A percentile compares a stretch with the other conserved stretches of the same genome.
Conservation (phyloP, 306 rosid genomes). For the Fagus crenata region DNA sequence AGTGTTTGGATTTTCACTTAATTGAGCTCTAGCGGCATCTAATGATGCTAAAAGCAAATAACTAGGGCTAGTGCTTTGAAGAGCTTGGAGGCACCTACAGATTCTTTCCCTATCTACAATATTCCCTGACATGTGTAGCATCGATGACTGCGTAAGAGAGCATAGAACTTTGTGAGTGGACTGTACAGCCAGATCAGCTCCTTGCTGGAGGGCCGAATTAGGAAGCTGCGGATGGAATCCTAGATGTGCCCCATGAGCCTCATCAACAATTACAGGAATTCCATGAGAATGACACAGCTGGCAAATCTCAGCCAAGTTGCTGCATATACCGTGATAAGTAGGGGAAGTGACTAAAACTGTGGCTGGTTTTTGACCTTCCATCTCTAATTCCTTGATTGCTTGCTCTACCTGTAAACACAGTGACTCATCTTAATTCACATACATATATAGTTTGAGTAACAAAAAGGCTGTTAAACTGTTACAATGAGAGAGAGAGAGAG, state of each 20-base stretch:
- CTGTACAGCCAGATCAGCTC: constrained; percentile 70
- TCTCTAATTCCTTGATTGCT: constrained; percentile 56
- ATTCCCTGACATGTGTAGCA: constrained; percentile 75
- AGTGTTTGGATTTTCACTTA: constrained; percentile 54
- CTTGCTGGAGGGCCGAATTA: constrained; percentile 71
- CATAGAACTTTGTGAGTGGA: constrained; percentile 82
- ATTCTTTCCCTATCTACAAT: constrained; percentile 57
- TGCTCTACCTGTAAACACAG: constrained; percentile 56
- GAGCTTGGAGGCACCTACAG: constrained; percentile 73
- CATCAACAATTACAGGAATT: constrained; percentile 82
- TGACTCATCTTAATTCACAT: neutral
- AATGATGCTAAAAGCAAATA: constrained; percentile 82
- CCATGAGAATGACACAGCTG: constrained; percentile 65
- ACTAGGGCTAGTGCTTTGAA: constrained; percentile 90
- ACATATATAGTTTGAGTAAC: neutral
- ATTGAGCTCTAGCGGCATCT: constrained; percentile 88
- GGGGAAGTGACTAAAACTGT: constrained; percentile 53
- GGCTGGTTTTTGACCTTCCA: constrained; percentile 59
- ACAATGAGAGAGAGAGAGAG: neutral
- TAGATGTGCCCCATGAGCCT: constrained; percentile 91
- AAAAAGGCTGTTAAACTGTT: constrained; percentile 7
- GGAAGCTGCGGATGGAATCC: constrained; percentile 79
- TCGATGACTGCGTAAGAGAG: constrained; percentile 85
- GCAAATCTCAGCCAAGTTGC: constrained; percentile 59
- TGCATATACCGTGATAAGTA: constrained; percentile 63